A percentile compares a stretch with the other conserved stretches of the same genome.
Conservation (phyloP, 495 filamentous ascomycete species). For the Hypoxylon lienhwacheense region DNA sequence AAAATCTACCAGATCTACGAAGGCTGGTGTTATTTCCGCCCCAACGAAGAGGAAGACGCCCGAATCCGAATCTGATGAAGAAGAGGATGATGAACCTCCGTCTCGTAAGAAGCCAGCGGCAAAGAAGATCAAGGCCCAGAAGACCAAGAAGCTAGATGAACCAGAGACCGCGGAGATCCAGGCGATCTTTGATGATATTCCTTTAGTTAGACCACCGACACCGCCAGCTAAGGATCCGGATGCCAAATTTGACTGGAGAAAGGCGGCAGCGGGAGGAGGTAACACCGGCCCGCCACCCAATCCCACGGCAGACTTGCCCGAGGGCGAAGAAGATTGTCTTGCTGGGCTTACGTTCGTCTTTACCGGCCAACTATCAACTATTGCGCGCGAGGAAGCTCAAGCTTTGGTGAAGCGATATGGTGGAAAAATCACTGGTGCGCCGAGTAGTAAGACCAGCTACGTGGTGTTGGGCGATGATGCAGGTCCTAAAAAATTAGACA, state of each 20-base stretch:
- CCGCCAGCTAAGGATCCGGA: constrained; percentile 67
- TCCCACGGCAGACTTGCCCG: constrained; percentile 66
- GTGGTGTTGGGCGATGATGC: constrained; percentile 90
- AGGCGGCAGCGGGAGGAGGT: constrained; percentile 53
- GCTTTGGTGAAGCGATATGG: constrained; percentile 88
- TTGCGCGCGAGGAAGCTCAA: constrained; percentile 85
- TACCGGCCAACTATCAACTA: constrained; percentile 76
- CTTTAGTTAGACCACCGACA: constrained; percentile 75
- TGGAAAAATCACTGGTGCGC: constrained; percentile 82
- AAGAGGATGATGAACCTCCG: constrained; percentile 47
- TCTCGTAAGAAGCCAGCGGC: constrained; percentile 59
- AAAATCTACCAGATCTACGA: constrained; percentile 43
- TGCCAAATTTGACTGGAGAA: constrained; percentile 71
- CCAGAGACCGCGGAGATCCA: constrained; percentile 66
- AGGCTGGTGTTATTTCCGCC: constrained; percentile 45
- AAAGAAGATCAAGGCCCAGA: constrained; percentile 62
- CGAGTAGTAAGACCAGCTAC: constrained; percentile 89
- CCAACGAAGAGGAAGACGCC: constrained; percentile 48
- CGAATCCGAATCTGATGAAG: constrained; percentile 46
- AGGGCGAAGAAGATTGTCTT: constrained; percentile 86
- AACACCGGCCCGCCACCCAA: constrained; percentile 63
- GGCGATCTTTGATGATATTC: constrained; percentile 85
- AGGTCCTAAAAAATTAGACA: constrained; percentile 90
- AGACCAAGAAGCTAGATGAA: constrained; percentile 62
- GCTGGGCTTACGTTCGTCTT: constrained; percentile 97